phyloP scores from a whole-genome alignment of 108 stramenopile species.

The Nitzschia inconspicua region DNA sequence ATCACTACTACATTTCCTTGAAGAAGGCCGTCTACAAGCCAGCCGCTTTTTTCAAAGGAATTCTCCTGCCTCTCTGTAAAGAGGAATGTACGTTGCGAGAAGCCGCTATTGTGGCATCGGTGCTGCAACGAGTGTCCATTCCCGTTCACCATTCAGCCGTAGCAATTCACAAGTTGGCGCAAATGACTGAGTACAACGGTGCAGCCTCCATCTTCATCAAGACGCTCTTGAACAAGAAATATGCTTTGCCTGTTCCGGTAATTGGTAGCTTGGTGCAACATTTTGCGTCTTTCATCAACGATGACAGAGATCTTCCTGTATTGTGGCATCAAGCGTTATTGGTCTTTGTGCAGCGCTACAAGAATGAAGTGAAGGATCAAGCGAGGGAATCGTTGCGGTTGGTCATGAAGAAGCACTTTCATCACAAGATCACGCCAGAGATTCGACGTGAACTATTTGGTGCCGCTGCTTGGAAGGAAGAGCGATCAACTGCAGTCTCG shows the following conservation, averaged over 20 bases:
- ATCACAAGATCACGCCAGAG: constrained; percentile 95
- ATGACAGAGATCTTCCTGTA: constrained; percentile 73
- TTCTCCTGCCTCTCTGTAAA: constrained; percentile 92
- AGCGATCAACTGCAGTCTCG: constrained; percentile 48
- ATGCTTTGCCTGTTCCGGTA: constrained; percentile 94
- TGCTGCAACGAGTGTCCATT: constrained; percentile 90
- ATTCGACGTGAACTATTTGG: constrained; percentile 95
- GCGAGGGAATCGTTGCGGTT: constrained; percentile 71
- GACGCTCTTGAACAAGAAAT: constrained; percentile 97
- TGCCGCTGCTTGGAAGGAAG: constrained; percentile 75
- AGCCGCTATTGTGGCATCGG: constrained; percentile 93
- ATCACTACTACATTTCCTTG: constrained; percentile 95
- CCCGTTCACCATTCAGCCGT: constrained; percentile 97
- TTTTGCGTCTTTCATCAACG: constrained; percentile 80
- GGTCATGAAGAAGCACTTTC: constrained; percentile 89
- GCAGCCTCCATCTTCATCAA: constrained; percentile 89
- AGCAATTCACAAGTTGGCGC: constrained; percentile 94
- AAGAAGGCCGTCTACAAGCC: constrained; percentile 98
- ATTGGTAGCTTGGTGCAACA: constrained; percentile 86
- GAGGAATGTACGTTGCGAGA: constrained; percentile 94
- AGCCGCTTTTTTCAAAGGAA: constrained; percentile 98
- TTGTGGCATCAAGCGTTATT: constrained; percentile 98
- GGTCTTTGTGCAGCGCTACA: constrained; percentile 94
- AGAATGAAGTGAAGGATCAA: constrained; percentile 77
- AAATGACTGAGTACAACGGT: constrained; percentile 88